Conservation (phyloP, 352 stramenopile species). For the Phytophthora meadii region DNA sequence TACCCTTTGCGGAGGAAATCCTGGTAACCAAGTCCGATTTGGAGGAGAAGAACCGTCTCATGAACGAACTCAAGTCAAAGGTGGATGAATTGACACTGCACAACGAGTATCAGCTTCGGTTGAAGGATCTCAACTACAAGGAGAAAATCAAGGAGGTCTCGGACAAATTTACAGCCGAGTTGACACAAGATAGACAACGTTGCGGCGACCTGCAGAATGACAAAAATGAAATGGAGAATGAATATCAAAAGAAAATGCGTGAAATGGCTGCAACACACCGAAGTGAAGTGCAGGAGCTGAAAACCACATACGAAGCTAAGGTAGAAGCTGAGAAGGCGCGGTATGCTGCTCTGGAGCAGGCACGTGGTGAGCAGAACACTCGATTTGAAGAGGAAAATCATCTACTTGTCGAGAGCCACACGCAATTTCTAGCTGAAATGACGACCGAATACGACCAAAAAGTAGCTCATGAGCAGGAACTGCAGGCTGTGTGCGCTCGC, state of each 20-base stretch:
- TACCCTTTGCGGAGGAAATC: conserved; percentile 92
- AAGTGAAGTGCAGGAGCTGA: conserved; percentile 90
- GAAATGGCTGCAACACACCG: conserved; percentile 92
- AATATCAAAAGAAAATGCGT: conserved; percentile 92
- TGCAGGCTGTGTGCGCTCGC: conserved; percentile 69
- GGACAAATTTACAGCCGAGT: conserved; percentile 93
- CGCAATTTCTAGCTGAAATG: conserved; percentile 90
- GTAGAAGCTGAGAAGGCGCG: conserved; percentile 92
- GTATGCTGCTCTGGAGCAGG: conserved; percentile 85
- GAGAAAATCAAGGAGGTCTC: conserved; percentile 97
- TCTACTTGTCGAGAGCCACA: conserved; percentile 79
- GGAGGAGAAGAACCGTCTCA: conserved; percentile 92
- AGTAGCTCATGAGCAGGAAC: conserved; percentile 84
- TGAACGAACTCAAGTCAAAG: conserved; percentile 95
- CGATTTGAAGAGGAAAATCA: conserved; percentile 83
- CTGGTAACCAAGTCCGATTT: conserved; percentile 94
- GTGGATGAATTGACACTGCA: conserved; percentile 94
- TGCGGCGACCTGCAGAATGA: conserved; percentile 91
- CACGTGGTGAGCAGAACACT: conserved; percentile 74
- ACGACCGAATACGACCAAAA: conserved; percentile 93
- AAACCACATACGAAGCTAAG: conserved; percentile 91
- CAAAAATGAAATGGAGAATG: conserved; percentile 92
- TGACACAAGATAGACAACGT: conserved; percentile 93
- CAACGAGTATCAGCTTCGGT: conserved; percentile 95
- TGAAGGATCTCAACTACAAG: conserved; percentile 96